Evolutionary conservation across 2,329 filamentous ascomycete genomes (phyloP), one percentile per base, ranked within the genome.

Genomic region (Rutstroemia sp.): DNA sequence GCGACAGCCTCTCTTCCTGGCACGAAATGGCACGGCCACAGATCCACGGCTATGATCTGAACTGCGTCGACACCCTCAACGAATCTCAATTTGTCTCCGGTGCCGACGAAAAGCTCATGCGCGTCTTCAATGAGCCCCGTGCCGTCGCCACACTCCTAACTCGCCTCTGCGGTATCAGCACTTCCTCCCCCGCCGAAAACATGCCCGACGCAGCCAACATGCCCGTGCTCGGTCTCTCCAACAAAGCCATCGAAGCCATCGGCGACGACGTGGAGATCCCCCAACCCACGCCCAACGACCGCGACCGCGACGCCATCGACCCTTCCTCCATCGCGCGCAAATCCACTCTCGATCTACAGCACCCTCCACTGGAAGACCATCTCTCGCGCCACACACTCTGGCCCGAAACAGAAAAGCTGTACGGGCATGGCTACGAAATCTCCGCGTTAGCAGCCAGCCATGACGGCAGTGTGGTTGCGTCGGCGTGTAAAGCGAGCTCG

Each of bases 11-110:
- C 3, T 66, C 64, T 12, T 90, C 89, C 10, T 99, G 94, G 94
- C 92, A 97, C 71, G 94, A 99, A 71, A 91, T 97, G 76, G 87
- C 92, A 1, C 80, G 94, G 50, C 94, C 94, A 4, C 94, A 99
- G 70, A 99, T 99, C 62, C 94, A 99, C 70, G 94, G 94, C 39
- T 99, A 99, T 70, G 92, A 99, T 70, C 79, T 99, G 54, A 99
- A 97, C 75, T 97, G 94, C 70, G 85, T 97, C 61, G 88, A 91
- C 67, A 81, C 84, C 0, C 76, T 96, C 5, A 84, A 83, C 7
- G 72, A 80, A 7, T 79, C 82, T 7, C 87, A 86, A 63, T 99
- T 99, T 68, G 87, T 97, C 21, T 95, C 92, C 2, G 94, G 94
- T 6, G 94, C 94, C 3, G 94, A 99, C 63, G 94, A 99, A 75